Evolutionary conservation across 148 eudicot genomes (phyloP), one percentile per base, ranked within the genome.

Genomic region (Cornus controversa): DNA sequence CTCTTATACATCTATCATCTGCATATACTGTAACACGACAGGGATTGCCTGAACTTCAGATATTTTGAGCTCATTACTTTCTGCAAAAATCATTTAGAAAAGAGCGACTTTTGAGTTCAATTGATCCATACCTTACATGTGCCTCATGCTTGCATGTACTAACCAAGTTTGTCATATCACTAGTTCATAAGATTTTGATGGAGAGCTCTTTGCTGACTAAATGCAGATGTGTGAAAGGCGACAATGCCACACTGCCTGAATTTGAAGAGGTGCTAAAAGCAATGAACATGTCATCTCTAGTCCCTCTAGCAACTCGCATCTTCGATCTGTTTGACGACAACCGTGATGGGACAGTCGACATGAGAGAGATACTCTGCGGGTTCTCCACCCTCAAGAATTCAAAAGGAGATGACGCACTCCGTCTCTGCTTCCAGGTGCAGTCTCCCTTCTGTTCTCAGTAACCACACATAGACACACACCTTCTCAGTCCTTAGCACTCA

Each of bases 321-420:
- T 87, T 85, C 26, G 86, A 85, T 75, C 79, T 87, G 71, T 87
- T 87, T 72, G 88, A 87, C 75, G 70, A 87, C 73, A 81, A 87
- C 71, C 80, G 86, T 10, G 88, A 87, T 75, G 90, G 90, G 11
- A 85, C 88, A 0, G 83, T 87, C 23, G 90, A 85, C 75, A 85
- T 87, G 90, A 83, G 90, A 67, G 90, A 87, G 73, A 87, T 87
- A 25, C 77, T 87, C 22, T 86, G 86, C 31, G 90, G 90, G 3
- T 83, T 87, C 60, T 85, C 88, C 4, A 80, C 77, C 73, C 88
- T 87, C 68, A 87, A 77, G 78, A 83, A 87, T 57, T 83, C 86
- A 3, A 75, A 79, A 67, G 90, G 90, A 24, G 90, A 87, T 4
- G 90, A 87, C 50, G 90, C 90, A 1, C 86, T 87, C 8, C 90